phyloP scores from a whole-genome alignment of 495 filamentous ascomycete genomes.

The Monascus purpureus region DNA sequence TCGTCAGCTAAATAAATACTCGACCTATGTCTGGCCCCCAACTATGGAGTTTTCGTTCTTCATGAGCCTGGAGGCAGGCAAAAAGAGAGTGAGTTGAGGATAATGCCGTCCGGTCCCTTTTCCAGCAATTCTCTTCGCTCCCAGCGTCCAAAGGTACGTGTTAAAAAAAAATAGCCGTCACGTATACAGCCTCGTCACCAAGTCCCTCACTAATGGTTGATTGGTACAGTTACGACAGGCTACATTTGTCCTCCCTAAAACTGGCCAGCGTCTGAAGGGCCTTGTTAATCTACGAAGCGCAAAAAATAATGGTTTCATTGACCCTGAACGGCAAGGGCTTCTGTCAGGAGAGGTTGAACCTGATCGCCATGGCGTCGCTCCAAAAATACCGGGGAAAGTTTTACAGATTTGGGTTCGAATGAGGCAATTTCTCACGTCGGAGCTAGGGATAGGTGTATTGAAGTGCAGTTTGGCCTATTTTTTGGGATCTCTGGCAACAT shows the following conservation, averaged over 20 bases:
- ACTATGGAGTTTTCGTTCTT: background rate
- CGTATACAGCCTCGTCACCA: background rate
- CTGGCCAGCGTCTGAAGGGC: slow-evolving; percentile 39
- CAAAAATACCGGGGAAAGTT: slow-evolving; percentile 4
- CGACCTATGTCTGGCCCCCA: too few species aligned
- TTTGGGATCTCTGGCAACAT: slow-evolving; percentile 77
- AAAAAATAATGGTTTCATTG: slow-evolving; percentile 6
- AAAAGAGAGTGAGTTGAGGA: slow-evolving; percentile 11
- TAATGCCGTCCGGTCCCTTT: slow-evolving; percentile 17
- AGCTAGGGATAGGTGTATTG: slow-evolving; percentile 58
- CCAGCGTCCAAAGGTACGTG: slow-evolving; percentile 23
- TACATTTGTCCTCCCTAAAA: slow-evolving; percentile 37
- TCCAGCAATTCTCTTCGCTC: slow-evolving; percentile 25
- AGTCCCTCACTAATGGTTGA: slow-evolving; percentile 1
- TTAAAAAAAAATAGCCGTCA: slow-evolving; percentile 5
- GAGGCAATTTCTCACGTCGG: slow-evolving; percentile 33
- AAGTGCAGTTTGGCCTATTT: slow-evolving; percentile 93
- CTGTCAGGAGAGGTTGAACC: slow-evolving; percentile 18
- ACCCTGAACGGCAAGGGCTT: slow-evolving; percentile 27
- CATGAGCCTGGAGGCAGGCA: slow-evolving; percentile 4
- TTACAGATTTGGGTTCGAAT: slow-evolving; percentile 6
- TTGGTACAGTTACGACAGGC: slow-evolving; percentile 34
- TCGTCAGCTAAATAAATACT: too few species aligned
- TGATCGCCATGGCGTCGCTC: slow-evolving; percentile 6
- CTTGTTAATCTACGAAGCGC: slow-evolving; percentile 31